Percentiles rank a stretch among this genome's conserved stretches.
These are phyloP conservation scores for Macrolepiota fuliginosa DNA, from an alignment of 768 basidiomycete genomes.

Conservation along the genomic window DNA sequence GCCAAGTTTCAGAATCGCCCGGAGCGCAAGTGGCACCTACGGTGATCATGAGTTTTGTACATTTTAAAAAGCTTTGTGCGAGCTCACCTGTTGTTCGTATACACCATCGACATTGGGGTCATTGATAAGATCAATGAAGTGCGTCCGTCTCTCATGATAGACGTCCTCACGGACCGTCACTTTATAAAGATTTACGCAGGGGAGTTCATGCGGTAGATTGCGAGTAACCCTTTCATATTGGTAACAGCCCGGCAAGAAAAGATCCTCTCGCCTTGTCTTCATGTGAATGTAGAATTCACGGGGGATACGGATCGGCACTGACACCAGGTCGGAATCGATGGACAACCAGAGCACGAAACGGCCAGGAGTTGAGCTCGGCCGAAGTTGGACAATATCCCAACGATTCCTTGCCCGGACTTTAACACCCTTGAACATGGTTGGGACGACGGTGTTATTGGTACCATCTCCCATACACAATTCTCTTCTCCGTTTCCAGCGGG, in stretches of 20 bases:
- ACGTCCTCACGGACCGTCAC: slow-evolving; percentile 79
- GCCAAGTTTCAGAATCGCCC: slow-evolving; percentile 81
- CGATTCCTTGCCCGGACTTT: slow-evolving; percentile 58
- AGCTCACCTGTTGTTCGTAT: slow-evolving; percentile 83
- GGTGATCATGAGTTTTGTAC: background rate
- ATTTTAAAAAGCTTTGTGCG: background rate
- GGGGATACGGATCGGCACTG: slow-evolving; percentile 80
- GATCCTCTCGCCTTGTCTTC: slow-evolving; percentile 59
- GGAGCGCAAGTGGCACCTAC: slow-evolving; percentile 75
- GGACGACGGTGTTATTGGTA: slow-evolving; percentile 42
- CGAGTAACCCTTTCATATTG: slow-evolving; percentile 69
- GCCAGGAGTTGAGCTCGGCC: slow-evolving; percentile 71
- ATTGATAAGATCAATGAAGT: slow-evolving; percentile 90
- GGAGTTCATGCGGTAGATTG: slow-evolving; percentile 75
- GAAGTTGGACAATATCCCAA: slow-evolving; percentile 95
- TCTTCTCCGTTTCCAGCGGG: slow-evolving; percentile 68
- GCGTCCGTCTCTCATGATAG: slow-evolving; percentile 82
- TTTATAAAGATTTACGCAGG: slow-evolving; percentile 79
- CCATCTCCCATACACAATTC: slow-evolving; percentile 42
- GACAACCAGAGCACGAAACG: slow-evolving; percentile 89
- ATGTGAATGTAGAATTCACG: slow-evolving; percentile 94
- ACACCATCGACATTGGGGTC: slow-evolving; percentile 94
- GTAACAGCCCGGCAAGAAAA: slow-evolving; percentile 72
- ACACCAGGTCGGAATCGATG: slow-evolving; percentile 74
- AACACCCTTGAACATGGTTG: slow-evolving; percentile 72